phyloP scores from a whole-genome alignment of 345 rosid genomes.

The Brassica nigra region DNA sequence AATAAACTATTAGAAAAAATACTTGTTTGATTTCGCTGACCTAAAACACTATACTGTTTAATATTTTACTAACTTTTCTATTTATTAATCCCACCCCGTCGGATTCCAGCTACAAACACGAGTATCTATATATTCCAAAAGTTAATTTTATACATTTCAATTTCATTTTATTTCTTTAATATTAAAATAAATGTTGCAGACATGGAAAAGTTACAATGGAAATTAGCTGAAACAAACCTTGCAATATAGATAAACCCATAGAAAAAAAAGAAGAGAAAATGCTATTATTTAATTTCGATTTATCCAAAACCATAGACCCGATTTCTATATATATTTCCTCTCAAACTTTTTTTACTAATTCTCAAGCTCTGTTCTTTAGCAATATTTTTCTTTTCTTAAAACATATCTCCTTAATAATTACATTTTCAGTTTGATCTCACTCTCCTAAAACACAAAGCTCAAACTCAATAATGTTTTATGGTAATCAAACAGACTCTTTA shows the following conservation, averaged over 20 bases:
- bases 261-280: not conserved
- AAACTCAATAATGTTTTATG: too few species aligned
- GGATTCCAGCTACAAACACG: conserved; percentile 67
- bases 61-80: conserved; percentile 10
- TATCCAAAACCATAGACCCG: not conserved
- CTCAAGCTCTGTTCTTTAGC: conserved; percentile 37
- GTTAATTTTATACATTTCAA: conserved; percentile 44
- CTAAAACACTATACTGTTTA: conserved; percentile 17
- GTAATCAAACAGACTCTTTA: too few species aligned
- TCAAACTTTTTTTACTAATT: conserved; percentile 41
- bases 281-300: conserved; percentile 16
- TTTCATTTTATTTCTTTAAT: conserved; percentile 36
- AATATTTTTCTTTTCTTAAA: conserved; percentile 28
- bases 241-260: conserved; percentile 21
- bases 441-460: too few species aligned
- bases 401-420: conserved; percentile 10
- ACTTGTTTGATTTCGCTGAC: too few species aligned
- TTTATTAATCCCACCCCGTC: conserved; percentile 38
- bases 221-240: conserved; percentile 53
- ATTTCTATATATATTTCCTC: not conserved
- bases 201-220: conserved; percentile 40
- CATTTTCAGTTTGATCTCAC: conserved; percentile 34
- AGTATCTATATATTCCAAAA: conserved; percentile 44
- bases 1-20: too few species aligned
- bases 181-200: conserved; percentile 47